These are phyloP conservation scores for Omphalotus guepiniiformis DNA, from an alignment of 768 basidiomycete genomes.

Conservation along the genomic window DNA sequence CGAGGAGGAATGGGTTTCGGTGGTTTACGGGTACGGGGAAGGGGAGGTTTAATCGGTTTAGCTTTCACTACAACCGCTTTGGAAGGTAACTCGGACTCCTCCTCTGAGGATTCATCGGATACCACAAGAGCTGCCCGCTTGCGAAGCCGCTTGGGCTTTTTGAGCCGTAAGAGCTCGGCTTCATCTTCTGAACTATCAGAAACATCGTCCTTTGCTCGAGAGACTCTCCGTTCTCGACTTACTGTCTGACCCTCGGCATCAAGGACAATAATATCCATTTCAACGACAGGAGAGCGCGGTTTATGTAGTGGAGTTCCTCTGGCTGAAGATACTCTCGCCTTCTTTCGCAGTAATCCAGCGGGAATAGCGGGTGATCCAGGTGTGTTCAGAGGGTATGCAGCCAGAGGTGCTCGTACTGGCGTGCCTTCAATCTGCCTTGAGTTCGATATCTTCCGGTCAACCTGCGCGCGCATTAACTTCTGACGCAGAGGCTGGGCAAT, in stretches of 20 bases:
- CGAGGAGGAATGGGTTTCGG: background rate
- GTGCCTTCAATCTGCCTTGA: background rate
- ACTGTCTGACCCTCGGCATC: conserved; percentile 57
- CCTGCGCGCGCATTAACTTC: conserved; percentile 6
- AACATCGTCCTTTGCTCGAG: conserved; percentile 32
- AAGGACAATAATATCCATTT: conserved; percentile 64
- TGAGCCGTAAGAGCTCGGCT: conserved; percentile 13
- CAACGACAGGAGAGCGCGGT: conserved; percentile 45
- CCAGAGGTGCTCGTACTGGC: conserved; percentile 35
- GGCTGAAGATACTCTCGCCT: conserved; percentile 14
- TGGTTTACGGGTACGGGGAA: background rate
- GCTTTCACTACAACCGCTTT: conserved; percentile 1
- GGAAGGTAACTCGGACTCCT: conserved; percentile 10
- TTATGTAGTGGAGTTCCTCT: conserved; percentile 25
- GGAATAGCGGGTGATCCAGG: conserved; percentile 33
- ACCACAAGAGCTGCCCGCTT: conserved; percentile 29
- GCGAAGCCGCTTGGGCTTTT: conserved; percentile 22
- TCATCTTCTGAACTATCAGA: conserved; percentile 9
- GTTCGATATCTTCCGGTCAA: conserved; percentile 9
- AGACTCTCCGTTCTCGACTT: conserved; percentile 57
- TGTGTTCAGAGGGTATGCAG: conserved; percentile 32
- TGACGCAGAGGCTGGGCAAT: conserved; percentile 2
- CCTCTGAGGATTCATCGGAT: conserved; percentile 40
- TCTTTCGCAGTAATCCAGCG: conserved; percentile 20
- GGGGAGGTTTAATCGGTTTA: conserved; percentile 7